Percentiles rank a stretch among this genome's conserved stretches.
Evolutionary conservation across 257 asterid species (phyloP).

Genomic region (Cynanchum wilfordii): DNA sequence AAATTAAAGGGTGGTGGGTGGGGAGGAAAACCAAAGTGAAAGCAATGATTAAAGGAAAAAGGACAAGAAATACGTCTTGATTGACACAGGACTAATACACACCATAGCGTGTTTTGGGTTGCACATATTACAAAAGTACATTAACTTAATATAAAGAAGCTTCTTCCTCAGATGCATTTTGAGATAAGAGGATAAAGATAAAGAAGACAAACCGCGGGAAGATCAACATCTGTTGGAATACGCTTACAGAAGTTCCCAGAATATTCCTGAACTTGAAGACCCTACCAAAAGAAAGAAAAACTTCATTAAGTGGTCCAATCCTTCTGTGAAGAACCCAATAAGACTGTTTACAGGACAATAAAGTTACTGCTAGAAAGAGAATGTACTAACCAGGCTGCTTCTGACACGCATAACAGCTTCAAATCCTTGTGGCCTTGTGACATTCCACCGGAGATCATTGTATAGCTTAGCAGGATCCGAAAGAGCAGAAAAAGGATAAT

Average conservation of each 20-base stretch:
- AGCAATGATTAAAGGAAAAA: too few relatives aligned
- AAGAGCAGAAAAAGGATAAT: constrained; percentile 90
- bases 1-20: too few relatives aligned
- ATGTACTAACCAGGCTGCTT: constrained; percentile 81
- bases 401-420: constrained; percentile 99
- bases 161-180: neutral
- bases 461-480: constrained; percentile 91
- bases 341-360: neutral
- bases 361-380: constrained; percentile 7
- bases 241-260: constrained; percentile 92
- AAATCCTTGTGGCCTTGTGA: constrained; percentile 94
- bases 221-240: constrained; percentile 95
- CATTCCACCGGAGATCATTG: constrained; percentile 99
- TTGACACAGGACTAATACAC: neutral
- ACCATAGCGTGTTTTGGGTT: neutral
- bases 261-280: constrained; percentile 97
- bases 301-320: constrained; percentile 2
- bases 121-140: neutral
- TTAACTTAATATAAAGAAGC: neutral
- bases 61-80: neutral
- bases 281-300: constrained; percentile 38
- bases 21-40: too few relatives aligned
- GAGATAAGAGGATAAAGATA: constrained; percentile 24
- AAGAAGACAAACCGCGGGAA: constrained; percentile 77
- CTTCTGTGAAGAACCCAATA: constrained; percentile 16